phyloP scores from a whole-genome alignment of 2,329 filamentous ascomycete species.

The Cercospora sojina region DNA sequence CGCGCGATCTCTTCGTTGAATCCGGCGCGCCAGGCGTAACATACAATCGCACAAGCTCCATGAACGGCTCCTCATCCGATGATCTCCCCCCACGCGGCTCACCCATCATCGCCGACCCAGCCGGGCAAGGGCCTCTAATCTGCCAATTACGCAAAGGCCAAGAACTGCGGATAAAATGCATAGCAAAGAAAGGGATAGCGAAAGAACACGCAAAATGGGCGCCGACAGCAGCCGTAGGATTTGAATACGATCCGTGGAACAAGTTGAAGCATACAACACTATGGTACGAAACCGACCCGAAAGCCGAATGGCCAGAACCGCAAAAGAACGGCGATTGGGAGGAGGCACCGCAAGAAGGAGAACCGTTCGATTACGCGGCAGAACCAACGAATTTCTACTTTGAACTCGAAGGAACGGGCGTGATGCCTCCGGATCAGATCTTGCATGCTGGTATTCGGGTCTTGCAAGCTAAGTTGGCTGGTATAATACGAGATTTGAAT shows the following conservation, averaged over 20 bases:
- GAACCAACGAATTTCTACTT: slow-evolving; percentile 80
- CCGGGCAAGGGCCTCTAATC: slow-evolving; percentile 78
- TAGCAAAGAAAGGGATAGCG: slow-evolving; percentile 96
- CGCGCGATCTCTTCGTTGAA: slow-evolving; percentile 74
- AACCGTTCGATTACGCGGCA: slow-evolving; percentile 88
- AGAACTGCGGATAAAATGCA: slow-evolving; percentile 84
- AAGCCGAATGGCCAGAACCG: slow-evolving; percentile 37
- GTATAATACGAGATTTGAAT: slow-evolving; percentile 66
- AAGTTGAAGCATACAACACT: slow-evolving; percentile 88
- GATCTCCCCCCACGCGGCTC: slow-evolving; percentile 58
- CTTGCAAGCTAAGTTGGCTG: slow-evolving; percentile 85
- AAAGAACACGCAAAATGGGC: slow-evolving; percentile 99
- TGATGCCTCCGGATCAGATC: slow-evolving; percentile 84
- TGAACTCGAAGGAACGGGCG: slow-evolving; percentile 86
- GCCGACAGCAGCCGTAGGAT: slow-evolving; percentile 85
- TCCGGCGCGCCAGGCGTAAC: slow-evolving; percentile 53
- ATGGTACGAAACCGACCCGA: slow-evolving; percentile 80
- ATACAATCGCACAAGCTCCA: slow-evolving; percentile 66
- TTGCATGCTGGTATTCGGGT: slow-evolving; percentile 85
- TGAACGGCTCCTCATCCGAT: slow-evolving; percentile 65
- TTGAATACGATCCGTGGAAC: slow-evolving; percentile 98
- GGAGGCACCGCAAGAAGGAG: slow-evolving; percentile 74
- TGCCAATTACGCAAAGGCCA: slow-evolving; percentile 88
- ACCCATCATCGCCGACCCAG: slow-evolving; percentile 80
- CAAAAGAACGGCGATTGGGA: slow-evolving; percentile 70